Evolutionary conservation across 805 yeast genomes (phyloP).

Genomic region (Ogataea naganishii): DNA sequence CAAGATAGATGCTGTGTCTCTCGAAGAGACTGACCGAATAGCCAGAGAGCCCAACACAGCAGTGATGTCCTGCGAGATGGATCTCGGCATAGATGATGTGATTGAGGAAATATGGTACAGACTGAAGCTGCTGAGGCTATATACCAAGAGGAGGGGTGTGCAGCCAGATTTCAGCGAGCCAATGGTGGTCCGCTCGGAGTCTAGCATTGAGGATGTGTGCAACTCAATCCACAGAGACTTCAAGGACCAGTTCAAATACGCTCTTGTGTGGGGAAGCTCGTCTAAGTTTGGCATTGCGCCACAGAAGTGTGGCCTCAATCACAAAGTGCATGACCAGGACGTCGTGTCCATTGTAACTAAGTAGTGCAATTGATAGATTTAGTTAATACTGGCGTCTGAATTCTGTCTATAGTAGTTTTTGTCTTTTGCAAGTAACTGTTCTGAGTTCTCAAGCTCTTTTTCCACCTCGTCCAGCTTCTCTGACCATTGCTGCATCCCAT

Average conservation of each 20-base stretch:
- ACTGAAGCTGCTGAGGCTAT: conserved; percentile 68
- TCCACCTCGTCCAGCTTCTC: conserved; percentile 13
- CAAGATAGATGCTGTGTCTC: conserved; percentile 89
- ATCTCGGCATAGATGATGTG: conserved; percentile 78
- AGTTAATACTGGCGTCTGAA: neutral
- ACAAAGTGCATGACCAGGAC: conserved; percentile 83
- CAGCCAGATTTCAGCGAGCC: conserved; percentile 82
- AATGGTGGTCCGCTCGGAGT: conserved; percentile 74
- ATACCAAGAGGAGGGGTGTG: conserved; percentile 81
- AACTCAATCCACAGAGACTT: conserved; percentile 89
- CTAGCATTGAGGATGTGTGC: conserved; percentile 81
- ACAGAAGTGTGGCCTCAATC: conserved; percentile 88
- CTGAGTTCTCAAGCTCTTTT: conserved; percentile 4
- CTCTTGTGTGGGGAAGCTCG: conserved; percentile 93
- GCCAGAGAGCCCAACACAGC: conserved; percentile 91
- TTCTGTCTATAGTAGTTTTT: conserved; percentile 3
- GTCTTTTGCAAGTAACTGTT: conserved; percentile 6
- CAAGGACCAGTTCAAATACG: conserved; percentile 87
- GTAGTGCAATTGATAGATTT: conserved; percentile 22
- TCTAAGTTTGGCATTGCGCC: conserved; percentile 81
- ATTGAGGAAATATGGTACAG: conserved; percentile 93
- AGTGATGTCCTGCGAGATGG: conserved; percentile 88
- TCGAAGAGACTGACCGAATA: conserved; percentile 87
- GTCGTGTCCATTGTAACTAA: conserved; percentile 88
- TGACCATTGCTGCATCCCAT: conserved; percentile 14